Base-by-base conservation (phyloP, 495 filamentous ascomycete genomes). In the Pseudoneurospora amorphoporcata region DNA sequence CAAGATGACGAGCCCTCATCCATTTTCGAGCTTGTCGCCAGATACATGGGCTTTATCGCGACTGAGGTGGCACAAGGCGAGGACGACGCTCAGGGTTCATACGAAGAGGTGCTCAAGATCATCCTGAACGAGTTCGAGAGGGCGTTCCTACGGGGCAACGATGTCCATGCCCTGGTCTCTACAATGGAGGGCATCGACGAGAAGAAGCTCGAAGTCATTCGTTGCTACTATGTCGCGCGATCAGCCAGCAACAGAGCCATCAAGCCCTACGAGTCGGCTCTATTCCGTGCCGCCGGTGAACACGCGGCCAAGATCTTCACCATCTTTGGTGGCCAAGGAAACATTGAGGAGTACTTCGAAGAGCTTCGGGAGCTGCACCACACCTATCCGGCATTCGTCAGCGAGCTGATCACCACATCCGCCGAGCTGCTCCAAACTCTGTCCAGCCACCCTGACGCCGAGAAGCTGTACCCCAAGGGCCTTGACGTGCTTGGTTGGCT, bases 321-420 rank as follows among this genome's bases (percentile, higher is more conserved):
- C 69, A 92, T 99, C 72, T 98, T 98, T 74, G 96, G 96, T 65
- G 96, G 96, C n/a, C 96, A 99, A 80, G 96, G 96, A 70, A 99
- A 98, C 81, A 98, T 98, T 73, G 94, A 98, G 80, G 96, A 98
- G 81, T 99, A 98, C 82, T 99, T 98, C 79, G 94, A 98, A 71
- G 96, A 99, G 83, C 87, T 99, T 47, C 90, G 95, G 43, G 91
- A 95, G 80, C 86, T 98, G 40, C 96, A 94, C 84, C 88, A 86
- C 68, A 96, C 93, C 16, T 99, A 99, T 81, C 90, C 92, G 2
- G 91, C 92, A 3, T 93, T 98, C 70, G 89, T 98, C 5, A 92
- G 94, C 72, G 92, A 95, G 58, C 87, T 98, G 65, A 87, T 99
- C 76, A 83, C 83, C 40, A 87, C 90, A 32, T 91, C 93, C 1